phyloP scores from a whole-genome alignment of 768 basidiomycete species.

The Boletus sp. region DNA sequence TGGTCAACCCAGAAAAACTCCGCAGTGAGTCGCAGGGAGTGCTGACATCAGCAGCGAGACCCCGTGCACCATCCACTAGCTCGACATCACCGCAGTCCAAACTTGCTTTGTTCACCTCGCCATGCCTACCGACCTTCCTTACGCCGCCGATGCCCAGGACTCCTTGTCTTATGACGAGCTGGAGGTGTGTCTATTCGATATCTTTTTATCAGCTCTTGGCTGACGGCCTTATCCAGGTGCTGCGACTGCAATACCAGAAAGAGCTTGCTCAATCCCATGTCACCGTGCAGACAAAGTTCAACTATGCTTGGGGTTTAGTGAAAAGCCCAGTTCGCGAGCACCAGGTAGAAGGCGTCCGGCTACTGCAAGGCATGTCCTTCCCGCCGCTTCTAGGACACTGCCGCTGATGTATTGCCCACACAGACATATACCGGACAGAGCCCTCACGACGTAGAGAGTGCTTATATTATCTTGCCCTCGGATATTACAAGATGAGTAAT shows the following conservation, averaged over 20 bases:
- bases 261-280: constrained; percentile 82
- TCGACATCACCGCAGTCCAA: constrained; percentile 12
- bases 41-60: constrained; percentile 29
- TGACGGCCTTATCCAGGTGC: constrained; percentile 54
- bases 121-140: constrained; percentile 85
- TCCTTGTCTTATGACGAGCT: constrained; percentile 89
- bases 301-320: constrained; percentile 95
- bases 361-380: constrained; percentile 73
- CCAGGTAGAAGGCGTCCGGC: constrained; percentile 87
- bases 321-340: constrained; percentile 84
- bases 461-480: constrained; percentile 93
- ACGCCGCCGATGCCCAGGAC: constrained; percentile 92
- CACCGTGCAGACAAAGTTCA: constrained; percentile 95
- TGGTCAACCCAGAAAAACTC: constrained; percentile 23
- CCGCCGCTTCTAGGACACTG: not conserved
- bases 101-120: constrained; percentile 12
- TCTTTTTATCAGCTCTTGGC: not conserved
- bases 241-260: constrained; percentile 84
- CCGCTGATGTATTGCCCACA: constrained; percentile 8
- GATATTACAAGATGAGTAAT: constrained; percentile 95
- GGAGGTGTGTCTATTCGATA: constrained; percentile 49
- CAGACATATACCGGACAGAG: constrained; percentile 91
- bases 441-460: constrained; percentile 89
- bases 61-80: constrained; percentile 16
- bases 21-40: not conserved